Conservation (phyloP, 2,329 filamentous ascomycete species). For the Rhynchosporium graminicola region DNA sequence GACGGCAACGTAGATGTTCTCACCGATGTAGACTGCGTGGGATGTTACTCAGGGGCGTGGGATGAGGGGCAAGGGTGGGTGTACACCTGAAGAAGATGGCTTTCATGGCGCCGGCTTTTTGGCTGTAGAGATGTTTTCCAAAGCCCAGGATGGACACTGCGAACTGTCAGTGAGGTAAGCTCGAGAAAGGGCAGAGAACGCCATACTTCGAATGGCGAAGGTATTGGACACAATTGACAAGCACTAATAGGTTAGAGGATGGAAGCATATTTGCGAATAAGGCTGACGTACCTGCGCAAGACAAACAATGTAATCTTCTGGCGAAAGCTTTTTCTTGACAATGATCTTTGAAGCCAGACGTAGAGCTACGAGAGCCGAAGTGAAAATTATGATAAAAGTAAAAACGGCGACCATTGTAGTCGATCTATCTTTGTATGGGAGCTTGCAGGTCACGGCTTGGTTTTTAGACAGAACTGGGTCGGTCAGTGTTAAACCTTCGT, state of each 20-base stretch:
- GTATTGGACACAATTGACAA: slow-evolving; percentile 6
- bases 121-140: slow-evolving; percentile 20
- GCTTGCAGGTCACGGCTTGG: slow-evolving; percentile 1
- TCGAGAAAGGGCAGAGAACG: too few relatives aligned
- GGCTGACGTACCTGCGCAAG: slow-evolving; percentile 3
- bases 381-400: not conserved
- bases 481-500: not conserved
- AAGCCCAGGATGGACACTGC: slow-evolving; percentile 12
- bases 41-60: not conserved
- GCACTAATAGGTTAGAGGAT: not conserved
- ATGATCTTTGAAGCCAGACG: not conserved
- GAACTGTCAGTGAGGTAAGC: not conserved
- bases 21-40: slow-evolving; percentile 22
- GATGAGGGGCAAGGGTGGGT: not conserved
- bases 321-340: not conserved
- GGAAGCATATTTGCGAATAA: not conserved
- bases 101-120: slow-evolving; percentile 11
- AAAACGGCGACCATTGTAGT: not conserved
- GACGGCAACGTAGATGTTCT: slow-evolving; percentile 23
- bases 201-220: slow-evolving; percentile 1
- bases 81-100: slow-evolving; percentile 4
- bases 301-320: slow-evolving; percentile 6
- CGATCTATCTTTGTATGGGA: slow-evolving; percentile 1
- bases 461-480: not conserved
- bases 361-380: not conserved